These are phyloP conservation scores for Penicillium sp. DNA, from an alignment of 2,329 filamentous ascomycete genomes.

Conservation along the genomic window DNA sequence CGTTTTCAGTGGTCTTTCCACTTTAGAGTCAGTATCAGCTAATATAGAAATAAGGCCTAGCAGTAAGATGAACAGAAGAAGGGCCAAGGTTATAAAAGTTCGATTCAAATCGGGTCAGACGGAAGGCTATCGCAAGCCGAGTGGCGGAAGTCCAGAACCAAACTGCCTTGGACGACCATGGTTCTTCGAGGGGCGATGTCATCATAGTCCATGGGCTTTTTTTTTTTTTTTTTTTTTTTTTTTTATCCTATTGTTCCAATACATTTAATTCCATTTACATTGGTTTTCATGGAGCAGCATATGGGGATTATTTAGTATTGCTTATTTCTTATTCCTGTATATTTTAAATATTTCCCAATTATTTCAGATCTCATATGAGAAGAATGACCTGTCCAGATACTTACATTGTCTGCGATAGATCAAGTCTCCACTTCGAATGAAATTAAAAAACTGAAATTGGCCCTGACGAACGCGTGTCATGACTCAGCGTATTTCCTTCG, in stretches of 20 bases:
- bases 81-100: neutral
- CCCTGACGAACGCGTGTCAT: neutral
- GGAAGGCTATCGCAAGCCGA: neutral
- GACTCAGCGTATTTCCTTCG: neutral
- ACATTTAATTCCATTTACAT: neutral
- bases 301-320: neutral
- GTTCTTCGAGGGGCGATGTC: conserved; percentile 5
- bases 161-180: neutral
- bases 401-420: neutral
- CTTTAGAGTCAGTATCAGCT: neutral
- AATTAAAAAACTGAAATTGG: neutral
- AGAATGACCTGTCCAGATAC: conserved; percentile 7
- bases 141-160: neutral
- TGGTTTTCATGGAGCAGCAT: neutral
- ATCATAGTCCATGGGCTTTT: neutral
- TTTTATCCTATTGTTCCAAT: neutral
- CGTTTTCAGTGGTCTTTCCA: neutral
- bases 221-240: neutral
- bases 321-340: neutral
- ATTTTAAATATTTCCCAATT: too few relatives aligned
- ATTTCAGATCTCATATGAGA: neutral
- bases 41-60: neutral
- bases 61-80: neutral
- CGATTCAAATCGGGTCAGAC: neutral
- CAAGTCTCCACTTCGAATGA: neutral